Conservation (phyloP, 164 flowering plant species). For the Macadamia tetraphylla region DNA sequence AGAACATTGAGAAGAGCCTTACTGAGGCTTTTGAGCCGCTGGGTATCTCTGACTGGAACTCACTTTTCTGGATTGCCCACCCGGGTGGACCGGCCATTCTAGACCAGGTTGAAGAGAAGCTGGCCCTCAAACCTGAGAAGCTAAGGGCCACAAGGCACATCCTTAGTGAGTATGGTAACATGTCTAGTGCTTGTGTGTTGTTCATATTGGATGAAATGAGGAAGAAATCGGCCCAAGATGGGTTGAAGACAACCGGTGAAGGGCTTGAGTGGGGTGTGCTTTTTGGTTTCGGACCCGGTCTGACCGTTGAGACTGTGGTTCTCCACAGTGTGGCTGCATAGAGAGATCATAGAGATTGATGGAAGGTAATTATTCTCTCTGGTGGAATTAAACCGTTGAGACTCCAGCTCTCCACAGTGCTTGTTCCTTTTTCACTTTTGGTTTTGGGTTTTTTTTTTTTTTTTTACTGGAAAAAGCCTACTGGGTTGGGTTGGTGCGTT, state of each 20-base stretch:
- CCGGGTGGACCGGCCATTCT: conserved; percentile 8
- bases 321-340: conserved; percentile 1
- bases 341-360: not conserved
- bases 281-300: conserved; percentile 5
- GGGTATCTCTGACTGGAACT: conserved; percentile 4
- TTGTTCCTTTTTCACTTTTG: no score
- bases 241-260: conserved; percentile 3
- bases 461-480: no score
- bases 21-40: conserved; percentile 7
- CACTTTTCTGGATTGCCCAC: conserved; percentile 7
- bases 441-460: no score
- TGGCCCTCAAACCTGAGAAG: conserved; percentile 3
- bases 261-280: conserved; percentile 9
- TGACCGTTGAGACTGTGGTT: conserved; percentile 7
- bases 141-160: conserved; percentile 2
- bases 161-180: conserved; percentile 7
- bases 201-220: conserved; percentile 10
- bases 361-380: no score
- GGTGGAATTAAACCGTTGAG: no score
- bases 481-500: no score
- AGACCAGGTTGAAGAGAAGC: not conserved
- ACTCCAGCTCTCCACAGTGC: no score
- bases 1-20: conserved; percentile 4
- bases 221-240: conserved; percentile 4
- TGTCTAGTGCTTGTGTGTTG: conserved; percentile 9